A percentile compares a stretch with the other conserved stretches of the same genome.
These are phyloP conservation scores for Mixia osmundae DNA, from an alignment of 1,284 basidiomycete species.

Conservation along the genomic window DNA sequence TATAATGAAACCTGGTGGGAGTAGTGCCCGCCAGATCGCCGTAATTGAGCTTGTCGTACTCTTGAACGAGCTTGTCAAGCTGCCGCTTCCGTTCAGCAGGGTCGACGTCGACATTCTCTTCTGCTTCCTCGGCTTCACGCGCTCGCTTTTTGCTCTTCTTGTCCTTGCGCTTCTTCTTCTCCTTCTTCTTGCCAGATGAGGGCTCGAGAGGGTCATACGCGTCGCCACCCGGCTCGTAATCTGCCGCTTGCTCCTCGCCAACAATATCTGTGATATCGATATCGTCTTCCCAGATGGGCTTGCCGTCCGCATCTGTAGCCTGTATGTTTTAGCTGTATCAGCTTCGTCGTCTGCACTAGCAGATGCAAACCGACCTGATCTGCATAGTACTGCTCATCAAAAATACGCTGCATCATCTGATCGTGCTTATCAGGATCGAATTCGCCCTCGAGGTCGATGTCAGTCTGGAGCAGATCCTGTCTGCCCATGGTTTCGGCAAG, in stretches of 20 bases:
- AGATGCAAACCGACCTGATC: slow-evolving; percentile 20
- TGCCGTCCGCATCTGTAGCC: slow-evolving; percentile 32
- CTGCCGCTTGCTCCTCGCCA: slow-evolving; percentile 27
- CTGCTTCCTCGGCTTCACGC: slow-evolving; percentile 11
- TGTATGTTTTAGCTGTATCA: not conserved
- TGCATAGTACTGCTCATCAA: slow-evolving; percentile 32
- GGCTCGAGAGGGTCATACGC: slow-evolving; percentile 15
- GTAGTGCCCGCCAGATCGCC: too few relatives aligned
- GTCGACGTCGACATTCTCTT: slow-evolving; percentile 19
- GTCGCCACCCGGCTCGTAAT: slow-evolving; percentile 19
- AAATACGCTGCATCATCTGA: slow-evolving; percentile 46
- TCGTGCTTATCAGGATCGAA: slow-evolving; percentile 64
- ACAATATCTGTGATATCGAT: slow-evolving; percentile 52
- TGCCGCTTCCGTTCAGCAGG: slow-evolving; percentile 20
- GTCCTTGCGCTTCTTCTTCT: slow-evolving; percentile 30
- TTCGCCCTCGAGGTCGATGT: slow-evolving; percentile 28
- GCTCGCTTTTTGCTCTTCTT: slow-evolving; percentile 49
- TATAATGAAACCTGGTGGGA: slow-evolving; percentile 88
- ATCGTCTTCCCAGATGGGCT: slow-evolving; percentile 74
- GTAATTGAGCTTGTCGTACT: slow-evolving; percentile 72
- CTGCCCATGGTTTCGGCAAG: slow-evolving; percentile 40
- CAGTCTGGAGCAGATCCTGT: slow-evolving; percentile 16
- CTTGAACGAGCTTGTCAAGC: slow-evolving; percentile 68
- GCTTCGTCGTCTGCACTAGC: not conserved
- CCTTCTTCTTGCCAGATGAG: slow-evolving; percentile 11